Conservation (phyloP, 305 asterid species). For the Fraxinus sp. region DNA sequence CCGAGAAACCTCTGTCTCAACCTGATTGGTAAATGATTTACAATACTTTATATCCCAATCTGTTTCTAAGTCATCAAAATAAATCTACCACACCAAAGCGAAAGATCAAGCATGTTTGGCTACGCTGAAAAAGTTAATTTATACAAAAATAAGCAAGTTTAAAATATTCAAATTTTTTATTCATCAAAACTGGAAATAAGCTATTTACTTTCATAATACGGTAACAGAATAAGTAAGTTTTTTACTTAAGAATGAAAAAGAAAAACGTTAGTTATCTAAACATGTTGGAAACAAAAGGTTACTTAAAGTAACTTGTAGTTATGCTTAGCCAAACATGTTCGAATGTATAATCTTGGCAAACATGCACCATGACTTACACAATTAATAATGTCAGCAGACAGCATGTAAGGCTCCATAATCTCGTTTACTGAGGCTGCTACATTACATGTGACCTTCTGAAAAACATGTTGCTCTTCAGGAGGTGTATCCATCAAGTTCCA, state of each 20-base stretch:
- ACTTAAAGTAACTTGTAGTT: neutral
- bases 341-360: neutral
- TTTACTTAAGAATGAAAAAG: neutral
- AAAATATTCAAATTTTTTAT: neutral
- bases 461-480: slow-evolving; percentile 74
- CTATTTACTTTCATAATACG: neutral
- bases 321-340: neutral
- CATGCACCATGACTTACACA: slow-evolving; percentile 46
- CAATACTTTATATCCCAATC: slow-evolving; percentile 19
- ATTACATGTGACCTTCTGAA: slow-evolving; percentile 85
- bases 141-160: neutral
- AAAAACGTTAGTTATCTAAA: neutral
- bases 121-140: neutral
- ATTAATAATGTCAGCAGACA: slow-evolving; percentile 64
- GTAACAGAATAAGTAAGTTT: neutral
- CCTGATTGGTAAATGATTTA: slow-evolving; percentile 46
- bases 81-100: neutral
- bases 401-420: slow-evolving; percentile 80
- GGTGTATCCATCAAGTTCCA: slow-evolving; percentile 99
- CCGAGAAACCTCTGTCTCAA: slow-evolving; percentile 83
- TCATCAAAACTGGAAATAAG: neutral
- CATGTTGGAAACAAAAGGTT: neutral
- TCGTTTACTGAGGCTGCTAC: slow-evolving; percentile 90
- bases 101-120: neutral
- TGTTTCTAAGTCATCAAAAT: slow-evolving; percentile 8